Conservation (phyloP, 768 basidiomycete genomes). For the Boletellus sp. region DNA sequence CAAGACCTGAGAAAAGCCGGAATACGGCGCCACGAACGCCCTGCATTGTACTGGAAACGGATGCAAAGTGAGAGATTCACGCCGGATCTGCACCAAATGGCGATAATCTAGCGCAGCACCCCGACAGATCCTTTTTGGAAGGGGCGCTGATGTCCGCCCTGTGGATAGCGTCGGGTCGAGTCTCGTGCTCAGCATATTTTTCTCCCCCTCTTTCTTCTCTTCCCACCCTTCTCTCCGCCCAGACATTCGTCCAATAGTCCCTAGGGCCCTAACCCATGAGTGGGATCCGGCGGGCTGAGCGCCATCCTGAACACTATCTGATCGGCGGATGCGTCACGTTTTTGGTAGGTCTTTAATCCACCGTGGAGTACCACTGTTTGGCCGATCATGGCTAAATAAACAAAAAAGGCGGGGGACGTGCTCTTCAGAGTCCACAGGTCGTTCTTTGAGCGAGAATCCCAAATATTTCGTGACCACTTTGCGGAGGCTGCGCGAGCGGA, state of each 20-base stretch:
- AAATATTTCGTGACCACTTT: constrained; percentile 38
- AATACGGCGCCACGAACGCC: too few relatives aligned
- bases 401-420: constrained; percentile 45
- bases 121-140: constrained; percentile 18
- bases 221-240: background rate
- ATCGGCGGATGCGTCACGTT: constrained; percentile 15
- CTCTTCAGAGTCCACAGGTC: constrained; percentile 53
- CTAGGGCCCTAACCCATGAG: too few relatives aligned
- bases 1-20: too few relatives aligned
- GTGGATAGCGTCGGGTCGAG: constrained; percentile 15
- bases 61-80: constrained; percentile 8
- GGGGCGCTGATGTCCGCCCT: constrained; percentile 11
- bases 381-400: constrained; percentile 11
- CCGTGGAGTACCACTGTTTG: background rate
- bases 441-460: constrained; percentile 58
- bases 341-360: constrained; percentile 10
- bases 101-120: constrained; percentile 1
- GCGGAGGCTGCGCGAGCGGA: constrained; percentile 21
- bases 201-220: too few relatives aligned
- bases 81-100: constrained; percentile 1
- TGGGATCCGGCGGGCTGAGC: too few relatives aligned
- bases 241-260: too few relatives aligned
- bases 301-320: constrained; percentile 10
- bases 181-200: background rate
- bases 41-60: background rate